Percentiles rank a stretch among this genome's conserved stretches.
Conservation (phyloP, 2,329 filamentous ascomycete species). For the Zelopaecilomyces penicillatus region DNA sequence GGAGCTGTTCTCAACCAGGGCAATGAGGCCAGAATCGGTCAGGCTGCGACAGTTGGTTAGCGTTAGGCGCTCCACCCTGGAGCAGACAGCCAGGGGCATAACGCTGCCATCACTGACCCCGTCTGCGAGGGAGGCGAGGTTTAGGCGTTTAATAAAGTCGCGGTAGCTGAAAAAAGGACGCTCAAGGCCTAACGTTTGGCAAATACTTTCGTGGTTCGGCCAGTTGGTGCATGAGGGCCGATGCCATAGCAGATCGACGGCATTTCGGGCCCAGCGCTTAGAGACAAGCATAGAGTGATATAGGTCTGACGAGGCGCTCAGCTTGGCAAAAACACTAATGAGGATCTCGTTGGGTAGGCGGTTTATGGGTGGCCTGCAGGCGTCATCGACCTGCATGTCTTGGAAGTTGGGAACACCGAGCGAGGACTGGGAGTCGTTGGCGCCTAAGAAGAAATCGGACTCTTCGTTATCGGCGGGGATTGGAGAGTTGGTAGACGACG, state of each 20-base stretch:
- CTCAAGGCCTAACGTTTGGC: slow-evolving; percentile 61
- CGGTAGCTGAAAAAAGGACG: slow-evolving; percentile 83
- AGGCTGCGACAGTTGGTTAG: slow-evolving; percentile 81
- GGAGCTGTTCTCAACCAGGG: slow-evolving; percentile 68
- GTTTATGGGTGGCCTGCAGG: slow-evolving; percentile 69
- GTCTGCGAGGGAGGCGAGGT: slow-evolving; percentile 69
- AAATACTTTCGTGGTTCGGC: slow-evolving; percentile 72
- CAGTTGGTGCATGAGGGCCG: slow-evolving; percentile 84
- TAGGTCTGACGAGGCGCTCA: slow-evolving; percentile 67
- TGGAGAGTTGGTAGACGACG: slow-evolving; percentile 67
- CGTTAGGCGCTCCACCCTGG: slow-evolving; percentile 84
- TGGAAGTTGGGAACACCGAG: slow-evolving; percentile 71
- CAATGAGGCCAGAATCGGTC: slow-evolving; percentile 74
- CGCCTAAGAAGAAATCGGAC: slow-evolving; percentile 82
- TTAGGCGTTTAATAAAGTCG: slow-evolving; percentile 85
- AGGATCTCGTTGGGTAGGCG: slow-evolving; percentile 89
- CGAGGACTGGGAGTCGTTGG: slow-evolving; percentile 90
- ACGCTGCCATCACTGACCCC: slow-evolving; percentile 84
- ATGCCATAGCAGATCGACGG: slow-evolving; percentile 91
- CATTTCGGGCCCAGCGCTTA: slow-evolving; percentile 85
- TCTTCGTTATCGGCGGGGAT: slow-evolving; percentile 75
- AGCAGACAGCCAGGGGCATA: slow-evolving; percentile 72
- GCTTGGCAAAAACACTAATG: slow-evolving; percentile 82
- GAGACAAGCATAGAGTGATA: slow-evolving; percentile 89
- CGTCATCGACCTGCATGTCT: slow-evolving; percentile 62